Evolutionary conservation across 441 rosid species (phyloP).

Genomic region (Sinapis alba): DNA sequence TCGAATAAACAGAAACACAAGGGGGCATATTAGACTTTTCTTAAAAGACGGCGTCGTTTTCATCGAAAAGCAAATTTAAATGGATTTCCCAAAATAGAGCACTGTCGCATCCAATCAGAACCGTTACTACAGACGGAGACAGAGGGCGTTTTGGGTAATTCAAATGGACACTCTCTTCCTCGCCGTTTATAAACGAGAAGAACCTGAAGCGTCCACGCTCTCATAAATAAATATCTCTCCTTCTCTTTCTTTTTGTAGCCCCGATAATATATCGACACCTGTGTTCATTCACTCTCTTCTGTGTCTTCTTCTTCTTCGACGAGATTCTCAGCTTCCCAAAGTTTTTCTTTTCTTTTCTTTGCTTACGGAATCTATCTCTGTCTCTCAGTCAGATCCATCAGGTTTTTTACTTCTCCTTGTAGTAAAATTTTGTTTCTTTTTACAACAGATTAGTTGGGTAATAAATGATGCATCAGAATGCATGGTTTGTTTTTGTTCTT

Average conservation of each 20-base stretch:
- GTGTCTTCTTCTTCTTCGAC: constrained; percentile 25
- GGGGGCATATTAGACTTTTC: constrained; percentile 9
- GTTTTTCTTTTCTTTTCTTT: not conserved
- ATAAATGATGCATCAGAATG: constrained; percentile 18
- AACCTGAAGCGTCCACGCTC: constrained; percentile 28
- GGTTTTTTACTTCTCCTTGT: constrained; percentile 16
- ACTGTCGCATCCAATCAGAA: constrained; percentile 36
- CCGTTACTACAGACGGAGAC: constrained; percentile 23
- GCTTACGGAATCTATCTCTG: constrained; percentile 24
- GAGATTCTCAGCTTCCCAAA: constrained; percentile 31
- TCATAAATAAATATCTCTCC: constrained; percentile 23
- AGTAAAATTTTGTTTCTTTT: not conserved
- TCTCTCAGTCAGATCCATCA: constrained; percentile 35
- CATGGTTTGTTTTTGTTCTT: constrained; percentile 15
- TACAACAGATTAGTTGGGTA: not conserved
- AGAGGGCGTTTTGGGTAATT: constrained; percentile 33
- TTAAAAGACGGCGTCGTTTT: constrained; percentile 36
- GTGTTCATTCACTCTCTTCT: not conserved
- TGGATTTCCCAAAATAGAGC: constrained; percentile 41
- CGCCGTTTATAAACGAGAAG: constrained; percentile 37
- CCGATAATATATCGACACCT: constrained; percentile 38
- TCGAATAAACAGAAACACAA: constrained; percentile 13
- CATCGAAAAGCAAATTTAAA: constrained; percentile 26
- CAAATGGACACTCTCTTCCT: not conserved
- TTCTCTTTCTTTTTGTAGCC: constrained; percentile 1